Conservation (phyloP, 2,329 filamentous ascomycete species). For the Clathrospora elynae region DNA sequence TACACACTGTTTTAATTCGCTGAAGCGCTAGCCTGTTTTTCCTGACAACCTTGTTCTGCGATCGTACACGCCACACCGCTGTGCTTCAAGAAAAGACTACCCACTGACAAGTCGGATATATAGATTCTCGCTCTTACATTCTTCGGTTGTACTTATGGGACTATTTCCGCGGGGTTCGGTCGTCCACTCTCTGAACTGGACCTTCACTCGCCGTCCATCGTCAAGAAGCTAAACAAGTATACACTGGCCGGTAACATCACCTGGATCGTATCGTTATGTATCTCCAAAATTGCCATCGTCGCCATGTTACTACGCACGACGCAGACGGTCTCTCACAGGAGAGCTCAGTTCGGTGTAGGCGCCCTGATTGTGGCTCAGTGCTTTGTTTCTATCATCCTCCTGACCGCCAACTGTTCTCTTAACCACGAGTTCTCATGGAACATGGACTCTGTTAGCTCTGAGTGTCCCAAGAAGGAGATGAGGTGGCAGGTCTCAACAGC, state of each 20-base stretch:
- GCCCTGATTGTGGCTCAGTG: slow-evolving; percentile 15
- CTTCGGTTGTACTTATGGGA: slow-evolving; percentile 16
- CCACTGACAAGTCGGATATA: too few species aligned
- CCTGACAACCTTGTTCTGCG: too few species aligned
- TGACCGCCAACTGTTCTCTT: slow-evolving; percentile 15
- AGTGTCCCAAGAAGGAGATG: slow-evolving; percentile 4
- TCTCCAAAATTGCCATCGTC: slow-evolving; percentile 20
- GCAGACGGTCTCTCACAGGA: slow-evolving; percentile 10
- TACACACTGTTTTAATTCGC: too few species aligned
- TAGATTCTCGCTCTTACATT: slow-evolving; percentile 12
- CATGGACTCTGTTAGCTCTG: slow-evolving; percentile 1
- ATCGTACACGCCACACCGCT: too few species aligned
- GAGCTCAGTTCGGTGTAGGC: slow-evolving; percentile 13
- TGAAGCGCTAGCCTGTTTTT: too few species aligned
- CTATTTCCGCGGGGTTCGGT: slow-evolving; percentile 6
- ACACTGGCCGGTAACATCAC: slow-evolving; percentile 15
- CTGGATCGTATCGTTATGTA: slow-evolving; percentile 21
- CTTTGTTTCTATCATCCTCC: slow-evolving; percentile 13
- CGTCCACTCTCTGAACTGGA: slow-evolving; percentile 1
- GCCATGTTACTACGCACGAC: slow-evolving; percentile 21
- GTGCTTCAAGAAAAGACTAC: too few species aligned
- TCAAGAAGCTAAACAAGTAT: slow-evolving; percentile 7
- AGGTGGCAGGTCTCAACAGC: slow-evolving; percentile 18
- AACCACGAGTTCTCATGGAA: slow-evolving; percentile 5
- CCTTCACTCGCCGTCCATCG: background rate